Evolutionary conservation across 805 yeast species (phyloP).

Genomic region (Candida odintsovae): DNA sequence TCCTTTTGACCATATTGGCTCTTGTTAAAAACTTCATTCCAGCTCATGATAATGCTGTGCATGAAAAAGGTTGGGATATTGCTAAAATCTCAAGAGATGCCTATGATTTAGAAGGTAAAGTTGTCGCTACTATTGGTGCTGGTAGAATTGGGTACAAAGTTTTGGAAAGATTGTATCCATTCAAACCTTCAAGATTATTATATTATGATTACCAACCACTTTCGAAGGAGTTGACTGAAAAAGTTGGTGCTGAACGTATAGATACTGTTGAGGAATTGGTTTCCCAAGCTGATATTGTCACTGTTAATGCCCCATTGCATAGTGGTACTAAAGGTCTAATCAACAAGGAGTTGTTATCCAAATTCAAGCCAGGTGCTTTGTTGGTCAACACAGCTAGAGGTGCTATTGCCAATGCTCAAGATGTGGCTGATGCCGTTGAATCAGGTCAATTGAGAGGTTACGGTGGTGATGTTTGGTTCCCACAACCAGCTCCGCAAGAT

Average conservation of each 20-base stretch:
- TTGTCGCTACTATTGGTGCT: slow-evolving; percentile 74
- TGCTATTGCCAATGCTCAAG: slow-evolving; percentile 68
- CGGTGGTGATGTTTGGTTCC: slow-evolving; percentile 83
- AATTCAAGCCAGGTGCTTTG: slow-evolving; percentile 70
- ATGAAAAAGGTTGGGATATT: slow-evolving; percentile 62
- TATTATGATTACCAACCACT: slow-evolving; percentile 73
- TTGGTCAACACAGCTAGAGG: slow-evolving; percentile 79
- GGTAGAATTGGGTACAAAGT: slow-evolving; percentile 80
- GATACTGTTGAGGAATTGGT: slow-evolving; percentile 60
- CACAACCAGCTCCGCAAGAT: slow-evolving; percentile 75
- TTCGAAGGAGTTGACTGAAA: slow-evolving; percentile 50
- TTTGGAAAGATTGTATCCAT: slow-evolving; percentile 63
- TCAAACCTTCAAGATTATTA: slow-evolving; percentile 66
- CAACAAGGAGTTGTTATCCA: slow-evolving; percentile 57
- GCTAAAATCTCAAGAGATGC: slow-evolving; percentile 71
- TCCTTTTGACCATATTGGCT: slow-evolving; percentile 62
- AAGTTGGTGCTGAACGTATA: slow-evolving; percentile 55
- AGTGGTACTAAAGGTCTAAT: slow-evolving; percentile 62
- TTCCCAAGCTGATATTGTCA: slow-evolving; percentile 62
- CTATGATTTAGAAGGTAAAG: slow-evolving; percentile 71
- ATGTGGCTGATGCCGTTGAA: slow-evolving; percentile 66
- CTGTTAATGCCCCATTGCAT: slow-evolving; percentile 74
- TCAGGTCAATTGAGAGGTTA: slow-evolving; percentile 70
- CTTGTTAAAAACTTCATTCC: slow-evolving; percentile 75
- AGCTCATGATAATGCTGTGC: slow-evolving; percentile 62